Evolutionary conservation across 768 basidiomycete genomes (phyloP).

Genomic region (Boletales sp.): DNA sequence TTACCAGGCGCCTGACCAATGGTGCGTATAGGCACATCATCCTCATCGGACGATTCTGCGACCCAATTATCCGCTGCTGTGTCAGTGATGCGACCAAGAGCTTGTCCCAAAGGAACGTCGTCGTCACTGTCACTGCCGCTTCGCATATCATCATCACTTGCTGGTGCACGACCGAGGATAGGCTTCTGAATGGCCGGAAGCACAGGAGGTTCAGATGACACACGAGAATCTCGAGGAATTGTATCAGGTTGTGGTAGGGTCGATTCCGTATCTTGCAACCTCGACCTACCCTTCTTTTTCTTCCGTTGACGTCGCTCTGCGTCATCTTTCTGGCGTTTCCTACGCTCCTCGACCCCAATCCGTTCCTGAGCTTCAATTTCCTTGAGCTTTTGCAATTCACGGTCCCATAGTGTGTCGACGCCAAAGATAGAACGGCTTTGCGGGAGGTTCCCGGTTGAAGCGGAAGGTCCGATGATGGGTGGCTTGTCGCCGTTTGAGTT

Average conservation of each 20-base stretch:
- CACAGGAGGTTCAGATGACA: conserved; percentile 24
- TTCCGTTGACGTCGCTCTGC: conserved; percentile 34
- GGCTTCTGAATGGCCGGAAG: conserved; percentile 37
- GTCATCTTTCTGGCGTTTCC: conserved; percentile 43
- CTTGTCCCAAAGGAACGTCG: conserved; percentile 19
- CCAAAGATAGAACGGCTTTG: conserved; percentile 84
- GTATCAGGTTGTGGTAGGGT: conserved; percentile 21
- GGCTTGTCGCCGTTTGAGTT: conserved; percentile 48
- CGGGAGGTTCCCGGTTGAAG: conserved; percentile 32
- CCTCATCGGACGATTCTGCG: conserved; percentile 64
- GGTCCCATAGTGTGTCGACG: conserved; percentile 90
- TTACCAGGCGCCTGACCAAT: conserved; percentile 59
- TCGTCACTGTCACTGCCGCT: conserved; percentile 51
- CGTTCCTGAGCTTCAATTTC: conserved; percentile 71
- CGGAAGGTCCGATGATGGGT: conserved; percentile 28
- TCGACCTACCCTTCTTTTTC: conserved; percentile 44
- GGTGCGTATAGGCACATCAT: conserved; percentile 47
- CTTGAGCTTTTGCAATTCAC: conserved; percentile 77
- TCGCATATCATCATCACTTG: conserved; percentile 42
- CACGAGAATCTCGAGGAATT: conserved; percentile 26
- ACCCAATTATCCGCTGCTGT: conserved; percentile 38
- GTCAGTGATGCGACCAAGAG: conserved; percentile 15
- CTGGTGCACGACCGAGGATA: conserved; percentile 28
- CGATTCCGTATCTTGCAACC: conserved; percentile 41
- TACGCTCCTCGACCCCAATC: conserved; percentile 50